Evolutionary conservation across 1,284 basidiomycete genomes (phyloP).

Genomic region (Melampsora larici-populina): DNA sequence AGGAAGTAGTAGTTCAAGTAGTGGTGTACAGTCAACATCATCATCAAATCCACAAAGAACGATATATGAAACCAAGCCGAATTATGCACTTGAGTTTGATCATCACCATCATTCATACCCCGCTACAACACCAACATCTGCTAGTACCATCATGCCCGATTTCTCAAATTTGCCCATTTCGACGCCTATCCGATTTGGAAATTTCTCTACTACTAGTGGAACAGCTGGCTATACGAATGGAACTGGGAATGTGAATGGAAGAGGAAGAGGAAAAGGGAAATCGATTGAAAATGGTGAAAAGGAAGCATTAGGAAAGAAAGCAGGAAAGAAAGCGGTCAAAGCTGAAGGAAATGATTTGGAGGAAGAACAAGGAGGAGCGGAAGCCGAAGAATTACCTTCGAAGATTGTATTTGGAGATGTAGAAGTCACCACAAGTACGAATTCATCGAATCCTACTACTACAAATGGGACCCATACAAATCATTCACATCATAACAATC

Average conservation of each 20-base stretch:
- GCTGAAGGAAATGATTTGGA: no score
- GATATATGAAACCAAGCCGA: no score
- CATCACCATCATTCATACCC: neutral
- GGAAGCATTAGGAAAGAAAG: no score
- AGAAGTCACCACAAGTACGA: slow-evolving; percentile 29
- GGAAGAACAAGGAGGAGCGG: no score
- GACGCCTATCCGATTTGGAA: slow-evolving; percentile 40
- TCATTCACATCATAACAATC: neutral
- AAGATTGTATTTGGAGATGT: slow-evolving; percentile 43
- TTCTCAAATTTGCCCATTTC: slow-evolving; percentile 33
- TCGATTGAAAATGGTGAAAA: neutral
- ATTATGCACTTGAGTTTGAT: neutral
- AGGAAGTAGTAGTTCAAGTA: slow-evolving; percentile 17
- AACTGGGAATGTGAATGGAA: neutral
- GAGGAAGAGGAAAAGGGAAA: no score
- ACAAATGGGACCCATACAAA: no score
- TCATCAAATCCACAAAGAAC: neutral
- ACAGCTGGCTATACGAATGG: neutral
- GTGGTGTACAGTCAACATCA: neutral
- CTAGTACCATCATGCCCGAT: slow-evolving; percentile 30
- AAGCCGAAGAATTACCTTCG: neutral
- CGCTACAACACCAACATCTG: neutral
- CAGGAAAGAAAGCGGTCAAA: no score
- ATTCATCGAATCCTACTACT: neutral
- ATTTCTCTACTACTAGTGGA: slow-evolving; percentile 19